phyloP scores from a whole-genome alignment of 2,329 filamentous ascomycete species.

The Sarocladium strictum region DNA sequence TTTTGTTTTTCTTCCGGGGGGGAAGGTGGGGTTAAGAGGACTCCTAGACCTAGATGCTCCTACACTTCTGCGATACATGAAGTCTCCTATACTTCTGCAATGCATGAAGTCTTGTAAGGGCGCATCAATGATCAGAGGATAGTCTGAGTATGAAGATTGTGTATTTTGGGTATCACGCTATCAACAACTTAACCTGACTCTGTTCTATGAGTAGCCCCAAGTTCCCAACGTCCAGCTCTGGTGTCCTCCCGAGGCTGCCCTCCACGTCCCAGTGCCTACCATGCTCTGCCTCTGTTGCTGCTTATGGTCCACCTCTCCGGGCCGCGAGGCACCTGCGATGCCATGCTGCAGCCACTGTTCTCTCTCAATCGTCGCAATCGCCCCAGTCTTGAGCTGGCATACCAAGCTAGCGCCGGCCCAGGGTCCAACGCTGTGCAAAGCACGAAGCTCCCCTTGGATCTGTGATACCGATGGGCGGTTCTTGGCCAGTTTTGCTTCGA shows the following conservation, averaged over 20 bases:
- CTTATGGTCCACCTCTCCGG: conserved; percentile 48
- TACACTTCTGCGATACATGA: no score
- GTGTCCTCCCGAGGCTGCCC: conserved; percentile 31
- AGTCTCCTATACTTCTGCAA: no score
- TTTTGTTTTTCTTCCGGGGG: no score
- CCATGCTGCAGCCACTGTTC: conserved; percentile 68
- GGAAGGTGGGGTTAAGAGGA: no score
- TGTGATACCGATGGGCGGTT: conserved; percentile 30
- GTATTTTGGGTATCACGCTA: neutral
- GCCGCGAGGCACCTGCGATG: conserved; percentile 51
- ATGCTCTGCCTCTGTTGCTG: conserved; percentile 50
- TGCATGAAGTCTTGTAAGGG: no score
- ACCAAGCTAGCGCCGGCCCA: conserved; percentile 71
- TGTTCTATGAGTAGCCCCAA: conserved; percentile 46
- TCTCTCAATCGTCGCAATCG: conserved; percentile 63
- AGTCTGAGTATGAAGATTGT: neutral
- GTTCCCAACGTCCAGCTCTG: conserved; percentile 56
- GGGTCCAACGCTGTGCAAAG: conserved; percentile 62
- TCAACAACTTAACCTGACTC: neutral
- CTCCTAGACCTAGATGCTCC: no score
- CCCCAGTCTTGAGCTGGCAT: conserved; percentile 60
- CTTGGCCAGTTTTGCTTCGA: conserved; percentile 30
- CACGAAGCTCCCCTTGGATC: conserved; percentile 56
- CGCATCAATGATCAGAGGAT: no score
- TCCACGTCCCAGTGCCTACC: conserved; percentile 45